Evolutionary conservation across 176 grass and related monocot species (phyloP).

Genomic region (Eragrostis nindensis): DNA sequence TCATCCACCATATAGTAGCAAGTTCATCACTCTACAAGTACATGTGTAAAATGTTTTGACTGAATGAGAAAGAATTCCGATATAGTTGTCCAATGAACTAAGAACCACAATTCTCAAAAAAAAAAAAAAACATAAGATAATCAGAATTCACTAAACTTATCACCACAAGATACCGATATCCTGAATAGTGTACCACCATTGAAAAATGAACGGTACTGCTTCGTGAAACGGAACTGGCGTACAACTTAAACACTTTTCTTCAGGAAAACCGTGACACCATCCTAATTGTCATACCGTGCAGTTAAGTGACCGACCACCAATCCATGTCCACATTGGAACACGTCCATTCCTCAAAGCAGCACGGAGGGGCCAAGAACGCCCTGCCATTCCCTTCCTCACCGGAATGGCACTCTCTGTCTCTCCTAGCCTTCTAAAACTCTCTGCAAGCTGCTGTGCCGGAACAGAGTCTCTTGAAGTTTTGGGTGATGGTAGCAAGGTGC

Average conservation of each 20-base stretch:
- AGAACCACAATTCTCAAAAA: neutral
- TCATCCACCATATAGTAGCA: slow-evolving; percentile 71
- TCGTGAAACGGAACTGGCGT: neutral
- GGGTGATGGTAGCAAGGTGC: slow-evolving; percentile 70
- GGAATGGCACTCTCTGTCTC: slow-evolving; percentile 68
- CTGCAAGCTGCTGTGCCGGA: slow-evolving; percentile 58
- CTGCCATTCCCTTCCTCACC: slow-evolving; percentile 90
- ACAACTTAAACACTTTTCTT: too few species aligned
- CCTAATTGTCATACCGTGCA: slow-evolving; percentile 63
- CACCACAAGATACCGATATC: neutral
- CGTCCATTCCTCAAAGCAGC: slow-evolving; percentile 51
- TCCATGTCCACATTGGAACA: slow-evolving; percentile 69
- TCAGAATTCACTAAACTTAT: neutral
- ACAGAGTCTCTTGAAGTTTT: slow-evolving; percentile 47
- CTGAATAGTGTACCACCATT: neutral
- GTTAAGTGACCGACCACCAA: slow-evolving; percentile 67
- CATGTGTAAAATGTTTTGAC: neutral
- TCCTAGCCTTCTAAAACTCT: slow-evolving; percentile 83
- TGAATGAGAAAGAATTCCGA: neutral
- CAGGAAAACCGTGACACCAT: neutral
- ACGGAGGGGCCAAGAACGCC: slow-evolving; percentile 81
- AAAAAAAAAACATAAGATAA: neutral
- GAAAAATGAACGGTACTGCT: neutral
- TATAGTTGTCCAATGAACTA: neutral
- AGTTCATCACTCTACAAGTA: slow-evolving; percentile 66